These are phyloP conservation scores for Arabidopsis suecica DNA, from an alignment of 345 rosid genomes.

Conservation along the genomic window DNA sequence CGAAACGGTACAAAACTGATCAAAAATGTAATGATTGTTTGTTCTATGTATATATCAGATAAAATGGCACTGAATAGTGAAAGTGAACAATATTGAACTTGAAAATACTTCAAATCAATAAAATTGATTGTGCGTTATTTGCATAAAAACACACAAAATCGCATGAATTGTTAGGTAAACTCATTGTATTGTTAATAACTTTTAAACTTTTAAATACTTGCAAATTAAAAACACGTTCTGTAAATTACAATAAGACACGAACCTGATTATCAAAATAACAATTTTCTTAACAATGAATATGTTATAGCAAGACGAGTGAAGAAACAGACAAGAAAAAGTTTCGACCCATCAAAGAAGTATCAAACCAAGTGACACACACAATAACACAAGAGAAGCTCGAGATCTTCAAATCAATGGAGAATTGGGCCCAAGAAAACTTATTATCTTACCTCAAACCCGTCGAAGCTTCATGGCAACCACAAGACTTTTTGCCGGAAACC, in stretches of 20 bases:
- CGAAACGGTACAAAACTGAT: not conserved
- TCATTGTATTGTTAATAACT: not conserved
- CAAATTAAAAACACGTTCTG: not conserved
- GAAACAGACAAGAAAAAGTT: constrained; percentile 17
- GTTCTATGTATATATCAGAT: too few relatives aligned
- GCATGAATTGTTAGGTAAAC: not conserved
- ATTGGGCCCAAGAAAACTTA: constrained; percentile 49
- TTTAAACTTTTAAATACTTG: too few relatives aligned
- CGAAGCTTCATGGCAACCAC: constrained; percentile 69
- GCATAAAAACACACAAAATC: not conserved
- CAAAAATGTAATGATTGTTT: not conserved
- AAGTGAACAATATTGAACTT: not conserved
- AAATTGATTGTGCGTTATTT: not conserved
- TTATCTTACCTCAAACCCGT: constrained; percentile 58
- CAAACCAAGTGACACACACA: constrained; percentile 43
- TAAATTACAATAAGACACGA: not conserved
- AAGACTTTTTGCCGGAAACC: constrained; percentile 54
- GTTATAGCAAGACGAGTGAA: constrained; percentile 23
- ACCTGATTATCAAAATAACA: constrained; percentile 3
- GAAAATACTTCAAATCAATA: not conserved
- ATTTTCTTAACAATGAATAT: not conserved
- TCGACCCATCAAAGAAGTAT: constrained; percentile 42
- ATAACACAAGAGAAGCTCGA: constrained; percentile 59
- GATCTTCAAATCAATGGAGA: constrained; percentile 55
- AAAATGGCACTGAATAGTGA: too few relatives aligned